Base-by-base conservation (phyloP, 495 filamentous ascomycete genomes). In the Pyrenula massariospora region DNA sequence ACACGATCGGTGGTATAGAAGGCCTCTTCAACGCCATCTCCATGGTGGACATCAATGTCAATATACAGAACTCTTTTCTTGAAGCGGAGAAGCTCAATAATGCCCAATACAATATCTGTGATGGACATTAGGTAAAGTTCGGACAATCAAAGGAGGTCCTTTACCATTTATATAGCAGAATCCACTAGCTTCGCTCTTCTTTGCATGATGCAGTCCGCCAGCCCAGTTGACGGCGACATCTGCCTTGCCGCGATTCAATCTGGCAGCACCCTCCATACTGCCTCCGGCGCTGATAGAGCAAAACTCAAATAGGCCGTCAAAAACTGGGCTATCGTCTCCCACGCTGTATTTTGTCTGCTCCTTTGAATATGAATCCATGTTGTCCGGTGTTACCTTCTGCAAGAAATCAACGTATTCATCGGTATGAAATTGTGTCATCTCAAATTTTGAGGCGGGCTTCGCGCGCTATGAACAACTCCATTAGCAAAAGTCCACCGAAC, bases 371-470 rank as follows among this genome's bases (percentile, higher is more conserved):
- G 78, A 75, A 58, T 99, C 93, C 94, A 99, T 99, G 64, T 99
- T 99, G 68, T 97, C 93, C 3, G 93, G 94, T 0, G 93, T 97
- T 22, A 99, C 94, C 61, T 90, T 91, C 55, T 89, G 86, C 20
- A 99, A 74, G 70, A 99, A 99, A 56, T 99, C 94, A 64, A 99
- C 91, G 69, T 99, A 99, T 70, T 99, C 93, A 68, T 99, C 93
- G 8, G 93, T 96, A 70, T 99, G 93, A 66, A 97, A 99, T 67
- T 97, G 94, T 56, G 93, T 96, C 93, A 99, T 99, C 66, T 99
- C 93, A 60, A 87, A 86, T 57, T 88, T 90, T 24, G 89, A 92
- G 15, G 93, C 93, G 10, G 93, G 93, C 76, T 99, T 99, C 48
- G 93, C 93, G 62, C 93, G 89, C 91, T 96, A 63, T n/a, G n/a